Base-by-base conservation (phyloP, 1,139 yeast species). In the Blastobotrys aristatus region DNA sequence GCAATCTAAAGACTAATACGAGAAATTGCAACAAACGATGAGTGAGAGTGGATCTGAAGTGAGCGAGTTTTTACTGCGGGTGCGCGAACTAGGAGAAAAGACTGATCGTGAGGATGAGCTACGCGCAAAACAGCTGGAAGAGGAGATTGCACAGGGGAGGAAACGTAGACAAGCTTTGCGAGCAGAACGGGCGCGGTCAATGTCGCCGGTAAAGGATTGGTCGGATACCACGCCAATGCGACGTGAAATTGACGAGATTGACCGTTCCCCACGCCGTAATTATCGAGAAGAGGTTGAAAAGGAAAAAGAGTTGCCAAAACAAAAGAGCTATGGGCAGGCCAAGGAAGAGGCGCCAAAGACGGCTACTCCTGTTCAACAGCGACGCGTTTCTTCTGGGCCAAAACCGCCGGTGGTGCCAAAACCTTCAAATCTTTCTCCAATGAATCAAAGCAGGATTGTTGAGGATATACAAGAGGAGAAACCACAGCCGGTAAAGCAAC, bases 71-170 rank as follows among this genome's bases (percentile, higher is more conserved):
- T 57, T 67, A 45, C 52, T 60, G 26, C 62, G 67, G 31, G 60
- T 67, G 32, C 60, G 65, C 26, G 67, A 66, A 50, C 56, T 66
- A 29, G 69, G 64, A 22, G 68, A 64, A 47, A 61, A 65, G 41
- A 58, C 64, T 56, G 61, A 61, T 34, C 63, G 66, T 7, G 71
- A 68, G 46, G 71, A 68, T 51, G 69, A 63, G 35, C 57, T 54
- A 14, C 59, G 71, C 14, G 64, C 68, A 10, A 57, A 59, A 42
- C 60, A 64, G 44, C 57, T 67, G 44, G 70, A 67, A 48, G 58
- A 57, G 29, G 68, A 64, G 44, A 62, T 67, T 34, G 51, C 56
- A 35, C 67, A 63, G 42, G 66, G 67, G 35, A 49, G 67, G 27
- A 53, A 53, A 39, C 51, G 67, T 16, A 57, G 68, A 31, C 59